Percentiles rank a stretch among this genome's conserved stretches.
phyloP scores from a whole-genome alignment of 2,329 filamentous ascomycete genomes.

The Hyphodiscus sp. region DNA sequence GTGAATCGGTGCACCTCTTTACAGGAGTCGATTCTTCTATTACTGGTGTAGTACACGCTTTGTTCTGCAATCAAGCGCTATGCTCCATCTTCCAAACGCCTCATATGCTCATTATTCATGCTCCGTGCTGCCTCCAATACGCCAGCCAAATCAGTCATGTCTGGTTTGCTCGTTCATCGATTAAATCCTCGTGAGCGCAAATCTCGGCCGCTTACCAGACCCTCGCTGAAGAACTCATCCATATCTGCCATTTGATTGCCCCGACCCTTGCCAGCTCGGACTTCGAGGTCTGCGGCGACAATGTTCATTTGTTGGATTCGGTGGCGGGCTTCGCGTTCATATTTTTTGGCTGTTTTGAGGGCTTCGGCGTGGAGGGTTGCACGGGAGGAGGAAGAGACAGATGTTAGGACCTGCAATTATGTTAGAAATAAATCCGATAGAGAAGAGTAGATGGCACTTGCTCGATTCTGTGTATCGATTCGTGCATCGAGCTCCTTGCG shows the following conservation, averaged over 20 bases:
- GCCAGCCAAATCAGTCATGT: background rate
- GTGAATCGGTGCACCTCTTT: too few relatives aligned
- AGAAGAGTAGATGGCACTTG: conserved; percentile 30
- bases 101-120: background rate
- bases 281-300: conserved; percentile 66
- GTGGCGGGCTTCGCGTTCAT: conserved; percentile 69
- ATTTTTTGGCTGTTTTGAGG: conserved; percentile 60
- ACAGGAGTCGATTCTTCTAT: too few relatives aligned
- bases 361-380: conserved; percentile 63
- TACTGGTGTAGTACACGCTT: too few relatives aligned
- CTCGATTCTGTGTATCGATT: conserved; percentile 76
- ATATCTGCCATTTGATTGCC: conserved; percentile 1
- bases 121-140: background rate
- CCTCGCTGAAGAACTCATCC: conserved; percentile 11
- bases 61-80: background rate
- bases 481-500: conserved; percentile 65
- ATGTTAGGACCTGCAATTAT: conserved; percentile 57
- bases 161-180: background rate
- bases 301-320: conserved; percentile 74
- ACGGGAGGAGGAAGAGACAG: conserved; percentile 60
- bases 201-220: background rate
- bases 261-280: conserved; percentile 31
- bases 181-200: background rate
- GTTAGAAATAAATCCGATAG: conserved; percentile 7
- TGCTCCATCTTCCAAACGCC: background rate